Evolutionary conservation across 2,329 filamentous ascomycete species (phyloP).

Genomic region (Pseudogymnoascus verrucosus): DNA sequence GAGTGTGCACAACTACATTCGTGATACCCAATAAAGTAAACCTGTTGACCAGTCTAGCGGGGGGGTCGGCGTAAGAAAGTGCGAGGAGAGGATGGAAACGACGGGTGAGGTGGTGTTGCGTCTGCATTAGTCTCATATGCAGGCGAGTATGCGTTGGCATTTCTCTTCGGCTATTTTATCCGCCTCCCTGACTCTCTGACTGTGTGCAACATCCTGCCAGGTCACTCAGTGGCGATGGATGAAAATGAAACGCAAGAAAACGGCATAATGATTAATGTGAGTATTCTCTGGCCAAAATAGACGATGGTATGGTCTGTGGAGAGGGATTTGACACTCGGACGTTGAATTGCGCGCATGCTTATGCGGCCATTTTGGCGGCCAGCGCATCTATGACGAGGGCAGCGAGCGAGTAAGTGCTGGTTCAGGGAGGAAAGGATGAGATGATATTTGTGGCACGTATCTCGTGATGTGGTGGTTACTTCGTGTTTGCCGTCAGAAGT

Average conservation of each 20-base stretch:
- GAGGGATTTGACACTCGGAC: neutral
- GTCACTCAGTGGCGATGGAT: neutral
- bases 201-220: conserved; percentile 3
- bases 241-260: neutral
- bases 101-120: conserved; percentile 8
- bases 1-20: neutral
- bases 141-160: conserved; percentile 8
- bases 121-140: conserved; percentile 9
- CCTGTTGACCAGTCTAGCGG: neutral
- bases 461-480: neutral
- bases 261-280: neutral
- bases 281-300: neutral
- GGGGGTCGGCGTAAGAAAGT: neutral
- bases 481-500: neutral
- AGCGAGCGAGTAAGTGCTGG: neutral
- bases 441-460: conserved; percentile 8
- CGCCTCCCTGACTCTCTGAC: neutral
- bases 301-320: neutral
- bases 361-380: conserved; percentile 2
- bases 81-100: conserved; percentile 2
- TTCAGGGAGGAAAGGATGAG: neutral
- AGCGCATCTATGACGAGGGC: neutral
- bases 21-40: conserved; percentile 2
- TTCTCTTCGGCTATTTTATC: conserved; percentile 6
- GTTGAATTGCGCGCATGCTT: neutral